Conservation (phyloP, 192 early-diverging fungal genomes). For the Coemansia sp. region DNA sequence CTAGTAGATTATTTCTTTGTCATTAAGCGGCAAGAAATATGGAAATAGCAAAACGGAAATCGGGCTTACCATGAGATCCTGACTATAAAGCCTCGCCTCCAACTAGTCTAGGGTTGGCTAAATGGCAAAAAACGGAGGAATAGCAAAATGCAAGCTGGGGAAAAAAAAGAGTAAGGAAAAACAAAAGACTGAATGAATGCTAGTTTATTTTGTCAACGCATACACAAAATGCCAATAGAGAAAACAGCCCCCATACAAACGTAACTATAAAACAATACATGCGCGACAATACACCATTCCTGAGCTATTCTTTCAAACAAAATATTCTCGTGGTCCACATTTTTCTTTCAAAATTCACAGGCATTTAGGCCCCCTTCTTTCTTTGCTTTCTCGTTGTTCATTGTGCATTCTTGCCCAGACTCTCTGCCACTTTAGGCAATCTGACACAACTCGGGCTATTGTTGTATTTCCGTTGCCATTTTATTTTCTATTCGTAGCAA, state of each 20-base stretch:
- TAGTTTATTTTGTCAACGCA: neutral
- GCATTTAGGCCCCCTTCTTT: neutral
- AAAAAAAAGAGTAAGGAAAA: neutral
- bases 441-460: neutral
- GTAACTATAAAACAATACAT: neutral
- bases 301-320: too few species aligned
- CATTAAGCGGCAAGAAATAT: neutral
- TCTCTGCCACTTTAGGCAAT: neutral
- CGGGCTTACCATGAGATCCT: too few species aligned
- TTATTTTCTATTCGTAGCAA: neutral
- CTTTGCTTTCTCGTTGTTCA: neutral
- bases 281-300: too few species aligned
- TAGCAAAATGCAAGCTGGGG: neutral
- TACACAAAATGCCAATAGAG: neutral
- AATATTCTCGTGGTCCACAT: too few species aligned
- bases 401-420: neutral
- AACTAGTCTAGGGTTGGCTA: too few species aligned
- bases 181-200: neutral
- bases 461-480: too few species aligned
- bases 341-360: neutral
- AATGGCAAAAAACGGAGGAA: too few species aligned
- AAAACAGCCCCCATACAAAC: neutral
- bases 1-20: too few species aligned
- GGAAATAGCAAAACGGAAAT: neutral
- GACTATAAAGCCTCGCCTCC: too few species aligned